phyloP scores from a whole-genome alignment of 2,329 filamentous ascomycete species.

The Volutella citrinella region DNA sequence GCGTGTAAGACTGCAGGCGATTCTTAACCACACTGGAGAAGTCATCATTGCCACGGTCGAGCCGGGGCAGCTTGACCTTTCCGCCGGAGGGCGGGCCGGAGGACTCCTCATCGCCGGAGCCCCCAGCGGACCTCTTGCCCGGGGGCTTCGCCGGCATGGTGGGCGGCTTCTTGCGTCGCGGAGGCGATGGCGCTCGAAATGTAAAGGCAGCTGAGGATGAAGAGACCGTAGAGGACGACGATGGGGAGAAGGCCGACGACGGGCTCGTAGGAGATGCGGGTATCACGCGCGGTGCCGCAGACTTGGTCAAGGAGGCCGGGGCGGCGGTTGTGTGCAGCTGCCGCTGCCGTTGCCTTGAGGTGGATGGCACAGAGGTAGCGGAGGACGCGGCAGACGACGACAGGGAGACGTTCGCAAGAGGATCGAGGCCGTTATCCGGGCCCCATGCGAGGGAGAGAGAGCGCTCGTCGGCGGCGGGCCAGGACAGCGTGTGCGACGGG shows the following conservation, averaged over 20 bases:
- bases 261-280: too few species aligned
- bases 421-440: slow-evolving; percentile 14
- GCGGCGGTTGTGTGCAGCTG: slow-evolving; percentile 15
- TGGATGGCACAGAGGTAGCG: slow-evolving; percentile 17
- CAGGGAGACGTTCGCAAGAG: slow-evolving; percentile 11
- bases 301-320: slow-evolving; percentile 2
- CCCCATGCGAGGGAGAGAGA: slow-evolving; percentile 18
- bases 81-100: slow-evolving; percentile 21
- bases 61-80: slow-evolving; percentile 48
- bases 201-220: slow-evolving; percentile 6
- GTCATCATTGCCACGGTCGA: slow-evolving; percentile 47
- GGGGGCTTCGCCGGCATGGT: neutral
- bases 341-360: slow-evolving; percentile 22
- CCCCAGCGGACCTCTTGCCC: slow-evolving; percentile 14
- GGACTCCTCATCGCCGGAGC: slow-evolving; percentile 29
- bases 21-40: slow-evolving; percentile 56
- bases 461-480: slow-evolving; percentile 17
- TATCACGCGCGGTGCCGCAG: too few species aligned
- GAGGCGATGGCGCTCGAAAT: slow-evolving; percentile 11
- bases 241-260: slow-evolving; percentile 6
- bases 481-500: slow-evolving; percentile 5
- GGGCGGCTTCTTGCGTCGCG: slow-evolving; percentile 3
- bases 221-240: slow-evolving; percentile 8
- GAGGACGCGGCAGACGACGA: too few species aligned
- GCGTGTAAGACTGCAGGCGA: slow-evolving; percentile 52